Evolutionary conservation across 257 asterid genomes (phyloP).

Genomic region (Euphrasia confusa): DNA sequence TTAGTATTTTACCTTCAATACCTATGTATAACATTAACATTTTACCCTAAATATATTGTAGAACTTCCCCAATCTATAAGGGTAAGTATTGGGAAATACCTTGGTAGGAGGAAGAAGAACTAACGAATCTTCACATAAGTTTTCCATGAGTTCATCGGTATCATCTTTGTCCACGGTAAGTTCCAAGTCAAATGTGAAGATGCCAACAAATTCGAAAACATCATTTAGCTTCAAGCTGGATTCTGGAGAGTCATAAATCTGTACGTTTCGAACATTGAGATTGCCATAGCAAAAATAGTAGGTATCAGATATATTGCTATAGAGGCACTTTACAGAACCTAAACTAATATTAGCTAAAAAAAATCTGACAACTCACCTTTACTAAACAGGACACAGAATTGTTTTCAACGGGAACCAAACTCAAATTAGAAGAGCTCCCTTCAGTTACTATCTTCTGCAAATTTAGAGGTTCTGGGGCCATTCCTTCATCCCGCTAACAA

Average conservation of each 20-base stretch:
- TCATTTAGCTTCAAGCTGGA: slow-evolving; percentile 79
- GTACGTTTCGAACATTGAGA: slow-evolving; percentile 29
- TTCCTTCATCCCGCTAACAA: slow-evolving; percentile 56
- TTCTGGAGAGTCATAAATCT: slow-evolving; percentile 78
- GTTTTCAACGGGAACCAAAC: slow-evolving; percentile 35
- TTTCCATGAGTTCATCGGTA: slow-evolving; percentile 35
- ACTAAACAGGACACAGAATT: slow-evolving; percentile 61
- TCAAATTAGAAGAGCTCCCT: slow-evolving; percentile 32
- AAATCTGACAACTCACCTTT: slow-evolving; percentile 46
- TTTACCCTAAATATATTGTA: no score
- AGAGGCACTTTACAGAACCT: not conserved
- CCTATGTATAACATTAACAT: no score
- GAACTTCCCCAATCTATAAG: no score
- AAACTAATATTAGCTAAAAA: slow-evolving; percentile 9
- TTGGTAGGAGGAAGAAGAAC: slow-evolving; percentile 52
- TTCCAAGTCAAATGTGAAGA: slow-evolving; percentile 67
- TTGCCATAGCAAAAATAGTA: not conserved
- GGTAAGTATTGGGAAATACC: slow-evolving; percentile 36
- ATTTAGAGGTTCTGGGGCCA: slow-evolving; percentile 30
- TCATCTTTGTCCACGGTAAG: slow-evolving; percentile 37
- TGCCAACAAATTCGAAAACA: slow-evolving; percentile 83
- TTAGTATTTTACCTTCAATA: no score
- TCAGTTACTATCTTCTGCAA: slow-evolving; percentile 34
- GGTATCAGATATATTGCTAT: slow-evolving; percentile 3
- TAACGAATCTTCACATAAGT: slow-evolving; percentile 50